Evolutionary conservation across 176 grass and related monocot genomes (phyloP), one percentile per base, ranked within the genome.

Genomic region (Phyllostachys edulis): DNA sequence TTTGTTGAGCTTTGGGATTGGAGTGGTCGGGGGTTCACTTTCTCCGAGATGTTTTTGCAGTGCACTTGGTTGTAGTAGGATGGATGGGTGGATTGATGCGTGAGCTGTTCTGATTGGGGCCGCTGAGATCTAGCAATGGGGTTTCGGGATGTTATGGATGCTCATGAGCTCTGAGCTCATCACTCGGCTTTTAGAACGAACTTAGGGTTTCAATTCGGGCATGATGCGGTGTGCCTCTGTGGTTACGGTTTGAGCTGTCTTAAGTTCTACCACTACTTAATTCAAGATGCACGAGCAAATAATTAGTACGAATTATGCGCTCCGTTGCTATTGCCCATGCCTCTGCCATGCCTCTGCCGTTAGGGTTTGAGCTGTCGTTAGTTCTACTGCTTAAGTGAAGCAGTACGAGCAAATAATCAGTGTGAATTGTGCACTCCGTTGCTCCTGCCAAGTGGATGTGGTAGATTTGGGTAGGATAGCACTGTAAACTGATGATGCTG

Each of bases 231-330:
- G 12, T 9, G 6, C 29, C 61, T 51, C 32, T 39, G 29, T 4
- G 6, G 45, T 64, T 85, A 55, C 37, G 5, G 24, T 77, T 77
- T 5, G 38, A 71, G 37, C 71, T 85, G 71, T 14, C 34, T 44
- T 70, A 27, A 76, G 65, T 44, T 85, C 14, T 9, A 38, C 23
- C 52, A 37, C 78, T 63, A 37, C 78, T 55, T 63, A 26, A 77
- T 56, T 49, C 46, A 82, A 72, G 79, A n/a, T 71, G 44, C 13
- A 56, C 12, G 9, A 20, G 36, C 16, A 32, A 37, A 24, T 18
- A 78, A 14, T 11, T 3, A 44, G 61, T 56, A 18, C 42, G 37
- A 74, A 65, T 21, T 67, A 46, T 18, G 65, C 4, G 12, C n/a
- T 23, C 18, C 1, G 29, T 24, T 9, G 18, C 59, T 79, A 38